Evolutionary conservation across 1,284 basidiomycete genomes (phyloP).

Genomic region (Moesziomyces sp.): DNA sequence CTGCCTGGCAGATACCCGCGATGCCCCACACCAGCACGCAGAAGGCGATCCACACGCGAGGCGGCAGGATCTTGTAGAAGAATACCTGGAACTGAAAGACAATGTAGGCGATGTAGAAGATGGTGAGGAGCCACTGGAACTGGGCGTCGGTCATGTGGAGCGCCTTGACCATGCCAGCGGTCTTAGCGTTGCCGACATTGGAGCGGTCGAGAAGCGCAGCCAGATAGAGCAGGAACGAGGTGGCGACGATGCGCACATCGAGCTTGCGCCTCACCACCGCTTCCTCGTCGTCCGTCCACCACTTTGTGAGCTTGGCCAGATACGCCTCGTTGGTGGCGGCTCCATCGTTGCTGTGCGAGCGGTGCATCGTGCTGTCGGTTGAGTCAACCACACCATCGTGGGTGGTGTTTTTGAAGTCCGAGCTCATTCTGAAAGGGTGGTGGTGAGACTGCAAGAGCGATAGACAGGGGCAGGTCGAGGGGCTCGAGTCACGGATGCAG

Average conservation of each 20-base stretch:
- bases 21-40: conserved; percentile 60
- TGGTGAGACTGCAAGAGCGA: no score
- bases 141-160: conserved; percentile 49
- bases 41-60: conserved; percentile 49
- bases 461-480: no score
- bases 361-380: no score
- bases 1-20: conserved; percentile 51
- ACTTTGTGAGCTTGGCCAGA: conserved; percentile 31
- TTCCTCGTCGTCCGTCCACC: conserved; percentile 59
- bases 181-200: conserved; percentile 59
- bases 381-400: not conserved
- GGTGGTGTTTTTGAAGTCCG: conserved; percentile 4
- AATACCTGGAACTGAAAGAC: conserved; percentile 57
- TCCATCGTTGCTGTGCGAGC: not conserved
- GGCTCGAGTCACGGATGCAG: no score
- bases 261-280: conserved; percentile 41
- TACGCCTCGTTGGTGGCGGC: conserved; percentile 8
- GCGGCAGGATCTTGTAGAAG: conserved; percentile 56
- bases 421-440: conserved; percentile 2
- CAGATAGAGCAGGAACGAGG: conserved; percentile 38
- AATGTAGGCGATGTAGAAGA: conserved; percentile 59
- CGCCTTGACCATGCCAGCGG: conserved; percentile 49
- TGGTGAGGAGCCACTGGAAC: conserved; percentile 61
- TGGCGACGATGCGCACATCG: conserved; percentile 41
- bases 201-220: conserved; percentile 42